Evolutionary conservation across 2,329 filamentous ascomycete species (phyloP).

Genomic region (Ophiostoma triangulosporum): DNA sequence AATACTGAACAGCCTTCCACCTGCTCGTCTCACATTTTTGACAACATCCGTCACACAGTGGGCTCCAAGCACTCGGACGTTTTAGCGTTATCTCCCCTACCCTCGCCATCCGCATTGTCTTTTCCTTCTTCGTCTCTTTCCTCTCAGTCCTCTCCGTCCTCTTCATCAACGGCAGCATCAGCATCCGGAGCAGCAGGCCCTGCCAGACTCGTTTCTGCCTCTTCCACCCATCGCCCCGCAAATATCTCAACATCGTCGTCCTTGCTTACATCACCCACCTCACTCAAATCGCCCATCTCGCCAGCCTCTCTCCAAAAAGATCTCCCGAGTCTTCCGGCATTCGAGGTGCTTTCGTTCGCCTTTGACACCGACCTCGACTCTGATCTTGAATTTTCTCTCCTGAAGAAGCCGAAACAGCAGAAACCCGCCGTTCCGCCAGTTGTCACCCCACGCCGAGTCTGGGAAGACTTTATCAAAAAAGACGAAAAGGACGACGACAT

Average conservation of each 20-base stretch:
- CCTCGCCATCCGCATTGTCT: neutral
- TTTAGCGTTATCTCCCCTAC: neutral
- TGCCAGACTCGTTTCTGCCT: conserved; percentile 2
- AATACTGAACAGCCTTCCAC: conserved; percentile 3
- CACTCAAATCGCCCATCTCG: neutral
- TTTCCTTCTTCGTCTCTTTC: neutral
- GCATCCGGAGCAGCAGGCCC: conserved; percentile 1
- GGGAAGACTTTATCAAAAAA: conserved; percentile 10
- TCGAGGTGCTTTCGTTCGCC: conserved; percentile 41
- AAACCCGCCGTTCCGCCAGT: neutral
- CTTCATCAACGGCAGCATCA: conserved; percentile 9
- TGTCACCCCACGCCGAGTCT: conserved; percentile 7
- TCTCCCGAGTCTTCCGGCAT: conserved; percentile 27
- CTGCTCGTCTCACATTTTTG: conserved; percentile 1
- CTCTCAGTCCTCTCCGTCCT: neutral
- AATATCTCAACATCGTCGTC: conserved; percentile 2
- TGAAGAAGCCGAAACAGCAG: neutral
- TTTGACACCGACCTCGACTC: conserved; percentile 33
- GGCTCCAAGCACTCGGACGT: neutral
- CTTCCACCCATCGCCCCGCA: conserved; percentile 2
- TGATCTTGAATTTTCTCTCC: conserved; percentile 21
- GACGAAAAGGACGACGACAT: neutral
- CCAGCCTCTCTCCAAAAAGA: conserved; percentile 20
- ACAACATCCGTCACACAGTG: conserved; percentile 9
- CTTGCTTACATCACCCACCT: neutral